Percentiles rank a stretch among this genome's conserved stretches.
Evolutionary conservation across 1,284 basidiomycete genomes (phyloP).

Genomic region (Pascua sp.): DNA sequence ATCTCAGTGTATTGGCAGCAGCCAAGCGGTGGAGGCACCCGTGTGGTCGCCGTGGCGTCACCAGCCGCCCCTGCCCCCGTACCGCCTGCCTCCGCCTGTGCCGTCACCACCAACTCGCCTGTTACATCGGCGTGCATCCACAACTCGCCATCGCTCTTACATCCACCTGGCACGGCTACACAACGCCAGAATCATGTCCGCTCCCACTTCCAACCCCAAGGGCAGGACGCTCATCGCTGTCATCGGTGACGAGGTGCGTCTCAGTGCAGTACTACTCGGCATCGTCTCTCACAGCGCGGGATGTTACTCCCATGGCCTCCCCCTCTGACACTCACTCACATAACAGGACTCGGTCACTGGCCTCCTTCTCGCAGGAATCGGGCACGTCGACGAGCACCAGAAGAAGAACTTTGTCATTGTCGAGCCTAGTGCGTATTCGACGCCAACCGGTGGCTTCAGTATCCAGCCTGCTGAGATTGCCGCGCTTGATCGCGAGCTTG

Average conservation of each 20-base stretch:
- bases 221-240: constrained; percentile 74
- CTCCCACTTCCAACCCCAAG: constrained; percentile 53
- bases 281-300: too few relatives aligned
- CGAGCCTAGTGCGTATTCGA: constrained; percentile 75
- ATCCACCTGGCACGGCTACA: background rate
- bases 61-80: background rate
- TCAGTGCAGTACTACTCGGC: too few relatives aligned
- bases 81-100: background rate
- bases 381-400: constrained; percentile 79
- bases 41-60: too few relatives aligned
- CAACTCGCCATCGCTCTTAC: background rate
- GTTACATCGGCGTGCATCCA: background rate
- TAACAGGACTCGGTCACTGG: constrained; percentile 89
- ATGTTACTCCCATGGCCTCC: background rate
- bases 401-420: constrained; percentile 96
- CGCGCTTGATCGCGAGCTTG: too few relatives aligned
- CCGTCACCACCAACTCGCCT: background rate
- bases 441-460: too few relatives aligned
- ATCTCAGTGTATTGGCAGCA: background rate
- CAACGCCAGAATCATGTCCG: constrained; percentile 21
- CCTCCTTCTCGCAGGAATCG: constrained; percentile 83
- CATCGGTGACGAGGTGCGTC: constrained; percentile 84
- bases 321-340: background rate
- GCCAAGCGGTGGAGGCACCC: background rate
- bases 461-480: too few relatives aligned